A percentile compares a stretch with the other conserved stretches of the same genome.
Conservation (phyloP, 2,329 filamentous ascomycete species). For the Aureobasidium zeae region DNA sequence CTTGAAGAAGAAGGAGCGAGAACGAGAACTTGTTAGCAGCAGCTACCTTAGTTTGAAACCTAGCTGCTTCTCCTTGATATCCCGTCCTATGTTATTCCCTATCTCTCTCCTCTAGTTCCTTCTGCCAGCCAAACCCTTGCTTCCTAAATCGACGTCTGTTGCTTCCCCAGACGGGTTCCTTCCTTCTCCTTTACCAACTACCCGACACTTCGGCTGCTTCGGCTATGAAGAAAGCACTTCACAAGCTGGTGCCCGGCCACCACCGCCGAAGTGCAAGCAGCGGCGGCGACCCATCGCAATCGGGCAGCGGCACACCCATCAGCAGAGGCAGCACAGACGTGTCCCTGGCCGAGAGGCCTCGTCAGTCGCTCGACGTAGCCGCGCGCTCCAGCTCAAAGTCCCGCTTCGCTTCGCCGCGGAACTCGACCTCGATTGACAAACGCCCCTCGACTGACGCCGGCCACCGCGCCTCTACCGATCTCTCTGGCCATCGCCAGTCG, state of each 20-base stretch:
- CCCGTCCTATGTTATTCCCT: no score
- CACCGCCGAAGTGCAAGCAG: conserved; percentile 13
- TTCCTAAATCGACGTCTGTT: no score
- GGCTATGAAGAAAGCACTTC: conserved; percentile 15
- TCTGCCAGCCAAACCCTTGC: background rate
- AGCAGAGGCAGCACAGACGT: conserved; percentile 10
- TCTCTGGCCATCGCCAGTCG: background rate
- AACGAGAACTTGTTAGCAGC: no score
- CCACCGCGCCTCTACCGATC: background rate
- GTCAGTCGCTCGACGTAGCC: background rate
- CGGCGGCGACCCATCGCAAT: conserved; percentile 5
- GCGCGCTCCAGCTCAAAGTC: background rate
- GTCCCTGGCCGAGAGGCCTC: conserved; percentile 1
- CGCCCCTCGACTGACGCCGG: background rate
- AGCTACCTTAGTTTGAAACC: no score
- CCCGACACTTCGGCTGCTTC: background rate
- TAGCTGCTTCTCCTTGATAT: no score
- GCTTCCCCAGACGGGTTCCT: no score
- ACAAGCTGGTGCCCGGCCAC: conserved; percentile 14
- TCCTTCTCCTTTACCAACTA: no score
- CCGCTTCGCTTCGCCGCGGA: conserved; percentile 5
- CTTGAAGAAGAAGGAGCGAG: no score
- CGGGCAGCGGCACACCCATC: conserved; percentile 12
- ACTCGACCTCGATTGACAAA: conserved; percentile 5
- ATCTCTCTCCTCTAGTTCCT: no score